These are phyloP conservation scores for Peribolospora baueri DNA, from an alignment of 768 basidiomycete genomes.

Conservation along the genomic window DNA sequence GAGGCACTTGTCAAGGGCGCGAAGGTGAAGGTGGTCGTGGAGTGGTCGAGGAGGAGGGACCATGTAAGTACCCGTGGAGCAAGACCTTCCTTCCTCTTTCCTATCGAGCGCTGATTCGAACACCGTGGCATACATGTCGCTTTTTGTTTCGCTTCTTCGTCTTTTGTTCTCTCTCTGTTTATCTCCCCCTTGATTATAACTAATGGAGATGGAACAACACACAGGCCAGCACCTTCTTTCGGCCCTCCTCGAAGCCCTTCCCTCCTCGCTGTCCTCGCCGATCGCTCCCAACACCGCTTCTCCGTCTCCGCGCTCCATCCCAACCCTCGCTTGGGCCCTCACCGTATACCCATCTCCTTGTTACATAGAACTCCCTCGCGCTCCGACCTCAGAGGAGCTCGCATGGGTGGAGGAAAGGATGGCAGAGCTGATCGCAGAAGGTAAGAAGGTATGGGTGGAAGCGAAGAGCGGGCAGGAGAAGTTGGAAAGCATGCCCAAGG, in stretches of 20 bases:
- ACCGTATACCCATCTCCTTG: constrained; percentile 40
- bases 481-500: constrained; percentile 32
- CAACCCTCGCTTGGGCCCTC: constrained; percentile 63
- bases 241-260: not conserved
- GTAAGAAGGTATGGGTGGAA: constrained; percentile 42
- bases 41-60: constrained; percentile 43
- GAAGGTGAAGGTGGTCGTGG: constrained; percentile 33
- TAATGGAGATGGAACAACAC: constrained; percentile 40
- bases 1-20: constrained; percentile 29
- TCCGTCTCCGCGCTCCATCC: constrained; percentile 24
- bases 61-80: constrained; percentile 23
- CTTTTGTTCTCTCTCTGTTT: not conserved
- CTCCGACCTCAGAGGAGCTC: constrained; percentile 41
- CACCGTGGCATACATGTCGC: too few relatives aligned
- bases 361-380: constrained; percentile 51
- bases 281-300: constrained; percentile 14
- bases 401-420: constrained; percentile 34
- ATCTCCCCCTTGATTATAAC: not conserved
- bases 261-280: constrained; percentile 52
- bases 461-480: constrained; percentile 32
- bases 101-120: too few relatives aligned
- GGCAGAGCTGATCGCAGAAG: constrained; percentile 45
- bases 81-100: not conserved
- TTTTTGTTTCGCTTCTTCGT: not conserved
- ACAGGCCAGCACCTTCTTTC: constrained; percentile 45